Base-by-base conservation (phyloP, 2,329 filamentous ascomycete species). In the Ascochyta rabiei region DNA sequence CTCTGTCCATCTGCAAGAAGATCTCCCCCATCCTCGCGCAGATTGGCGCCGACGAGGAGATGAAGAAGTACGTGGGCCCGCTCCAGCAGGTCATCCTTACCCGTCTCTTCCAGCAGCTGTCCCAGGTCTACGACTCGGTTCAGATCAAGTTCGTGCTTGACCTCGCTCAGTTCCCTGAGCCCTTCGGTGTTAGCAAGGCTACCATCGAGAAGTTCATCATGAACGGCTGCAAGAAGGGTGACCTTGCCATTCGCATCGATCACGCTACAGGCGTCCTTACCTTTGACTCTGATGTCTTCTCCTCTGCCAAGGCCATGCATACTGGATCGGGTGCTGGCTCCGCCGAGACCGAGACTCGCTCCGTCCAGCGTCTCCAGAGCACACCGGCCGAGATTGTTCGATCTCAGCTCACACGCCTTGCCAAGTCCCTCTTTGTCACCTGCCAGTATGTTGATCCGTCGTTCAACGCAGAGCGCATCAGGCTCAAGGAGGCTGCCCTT, bases 181-280 rank as follows among this genome's bases (percentile, higher is more conserved):
- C 95, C 37, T 98, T 96, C 85, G 89, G 97, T 79, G 92, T 98
- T 64, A 89, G 86, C 61, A 88, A 90, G 48, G 87, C 89, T 63
- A 96, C 91, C 59, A 96, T 99, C 64, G 95, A 99, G 83, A 99
- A 98, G 81, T 99, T 99, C 83, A 98, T 99, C 83, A 99, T 99
- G 95, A 99, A 99, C 78, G 95, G 95, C 61, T 98, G 96, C 85
- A 99, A 99, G 87, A 99, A 99, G 86, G 95, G 95, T 53, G 95
- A 99, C 69, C 84, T 99, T 40, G 90, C 95, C 48, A 96, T 99
- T 68, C 92, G 95, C 59, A 91, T 98, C 78, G 91, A 98, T 74
- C 95, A 99, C 74, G 92, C 92, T 59, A 93, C 93, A 48, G 92
- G 95, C 57, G 90, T 97, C 44, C 86, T 99, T 57, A 97, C 92